Percentiles rank a stretch among this genome's conserved stretches.
phyloP scores from a whole-genome alignment of 2,329 filamentous ascomycete species.

The Clonostachys rosea region DNA sequence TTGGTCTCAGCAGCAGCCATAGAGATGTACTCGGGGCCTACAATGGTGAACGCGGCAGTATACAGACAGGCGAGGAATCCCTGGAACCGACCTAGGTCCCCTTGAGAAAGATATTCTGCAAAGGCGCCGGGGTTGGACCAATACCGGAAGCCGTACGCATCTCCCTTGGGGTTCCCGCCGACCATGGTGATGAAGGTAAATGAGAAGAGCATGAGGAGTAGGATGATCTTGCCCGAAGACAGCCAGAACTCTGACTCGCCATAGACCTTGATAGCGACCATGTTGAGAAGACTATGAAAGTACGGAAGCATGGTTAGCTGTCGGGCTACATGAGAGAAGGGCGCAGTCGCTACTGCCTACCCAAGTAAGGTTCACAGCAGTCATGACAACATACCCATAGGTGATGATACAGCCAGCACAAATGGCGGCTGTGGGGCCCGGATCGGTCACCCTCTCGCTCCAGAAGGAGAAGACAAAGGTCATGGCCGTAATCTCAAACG shows the following conservation, averaged over 20 bases:
- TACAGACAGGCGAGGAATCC: constrained; percentile 48
- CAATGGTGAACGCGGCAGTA: constrained; percentile 21
- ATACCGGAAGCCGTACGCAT: constrained; percentile 58
- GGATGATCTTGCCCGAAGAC: constrained; percentile 42
- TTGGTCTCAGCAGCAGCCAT: constrained; percentile 53
- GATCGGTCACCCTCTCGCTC: constrained; percentile 22
- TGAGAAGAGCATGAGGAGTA: constrained; percentile 53
- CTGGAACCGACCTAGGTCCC: constrained; percentile 56
- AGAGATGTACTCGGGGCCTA: constrained; percentile 55
- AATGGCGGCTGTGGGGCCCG: constrained; percentile 34
- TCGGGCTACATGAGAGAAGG: too few species aligned
- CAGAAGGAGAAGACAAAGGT: constrained; percentile 42
- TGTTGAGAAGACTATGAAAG: constrained; percentile 18
- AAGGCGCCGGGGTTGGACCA: constrained; percentile 53
- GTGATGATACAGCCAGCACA: constrained; percentile 26
- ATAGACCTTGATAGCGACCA: constrained; percentile 28
- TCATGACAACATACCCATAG: too few species aligned
- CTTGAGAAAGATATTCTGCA: constrained; percentile 49
- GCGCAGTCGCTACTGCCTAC: too few species aligned
- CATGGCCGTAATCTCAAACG: constrained; percentile 43
- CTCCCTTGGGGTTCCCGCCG: constrained; percentile 51
- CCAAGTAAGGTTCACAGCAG: too few species aligned
- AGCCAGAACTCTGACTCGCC: constrained; percentile 36
- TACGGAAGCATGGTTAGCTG: too few species aligned
- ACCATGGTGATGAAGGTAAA: constrained; percentile 54